phyloP scores from a whole-genome alignment of 306 rosid species.

The Prunus kanzakura region DNA sequence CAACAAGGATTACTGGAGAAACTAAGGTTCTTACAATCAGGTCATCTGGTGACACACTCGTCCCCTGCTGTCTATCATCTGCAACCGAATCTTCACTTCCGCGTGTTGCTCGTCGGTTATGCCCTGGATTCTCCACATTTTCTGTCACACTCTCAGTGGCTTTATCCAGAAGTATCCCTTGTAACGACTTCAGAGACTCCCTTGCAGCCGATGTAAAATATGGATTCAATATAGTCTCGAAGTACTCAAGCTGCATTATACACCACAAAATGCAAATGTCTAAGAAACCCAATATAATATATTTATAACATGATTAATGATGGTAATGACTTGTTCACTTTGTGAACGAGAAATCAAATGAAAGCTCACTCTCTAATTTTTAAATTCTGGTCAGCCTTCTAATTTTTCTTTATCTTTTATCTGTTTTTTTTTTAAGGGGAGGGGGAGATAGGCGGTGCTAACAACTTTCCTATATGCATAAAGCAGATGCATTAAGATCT shows the following conservation, averaged over 20 bases:
- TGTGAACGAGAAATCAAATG: neutral
- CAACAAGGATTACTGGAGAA: constrained; percentile 11
- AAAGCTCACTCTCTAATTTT: neutral
- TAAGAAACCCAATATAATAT: neutral
- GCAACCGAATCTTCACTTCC: constrained; percentile 88
- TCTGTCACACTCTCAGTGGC: constrained; percentile 82
- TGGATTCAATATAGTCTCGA: constrained; percentile 85
- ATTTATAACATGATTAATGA: neutral
- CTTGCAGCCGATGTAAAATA: constrained; percentile 93
- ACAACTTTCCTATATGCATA: neutral
- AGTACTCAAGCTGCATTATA: constrained; percentile 89
- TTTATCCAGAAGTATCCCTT: constrained; percentile 90
- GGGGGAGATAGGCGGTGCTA: too few species aligned
- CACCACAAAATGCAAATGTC: constrained; percentile 17
- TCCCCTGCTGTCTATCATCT: constrained; percentile 76
- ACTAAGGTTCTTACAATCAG: constrained; percentile 70
- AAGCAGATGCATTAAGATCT: neutral
- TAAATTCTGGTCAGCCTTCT: neutral
- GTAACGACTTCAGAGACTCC: constrained; percentile 86
- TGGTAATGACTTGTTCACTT: neutral
- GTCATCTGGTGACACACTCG: constrained; percentile 81
- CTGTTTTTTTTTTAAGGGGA: neutral
- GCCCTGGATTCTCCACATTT: constrained; percentile 77
- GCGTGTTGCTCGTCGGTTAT: constrained; percentile 86
- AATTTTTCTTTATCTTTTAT: neutral